These are phyloP conservation scores for Boeremia lycopersici DNA, from an alignment of 2,329 filamentous ascomycete genomes.

Conservation along the genomic window DNA sequence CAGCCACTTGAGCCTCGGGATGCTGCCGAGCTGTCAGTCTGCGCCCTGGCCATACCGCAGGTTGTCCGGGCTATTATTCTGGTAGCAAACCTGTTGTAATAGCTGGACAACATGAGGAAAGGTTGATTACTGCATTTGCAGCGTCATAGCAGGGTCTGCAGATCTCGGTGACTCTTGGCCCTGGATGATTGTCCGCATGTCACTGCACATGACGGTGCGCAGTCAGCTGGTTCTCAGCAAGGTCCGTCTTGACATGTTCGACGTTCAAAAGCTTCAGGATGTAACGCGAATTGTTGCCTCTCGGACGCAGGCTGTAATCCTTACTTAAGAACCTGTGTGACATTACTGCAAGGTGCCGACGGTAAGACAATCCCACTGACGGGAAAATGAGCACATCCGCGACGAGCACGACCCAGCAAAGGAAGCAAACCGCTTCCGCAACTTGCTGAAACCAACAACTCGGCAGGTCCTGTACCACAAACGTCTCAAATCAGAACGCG, in stretches of 20 bases:
- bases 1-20: constrained; percentile 16
- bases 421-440: constrained; percentile 5
- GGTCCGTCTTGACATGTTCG: background rate
- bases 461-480: background rate
- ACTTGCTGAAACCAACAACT: background rate
- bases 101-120: background rate
- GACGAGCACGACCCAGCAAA: background rate
- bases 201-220: background rate
- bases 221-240: background rate
- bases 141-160: background rate
- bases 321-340: background rate
- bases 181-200: background rate
- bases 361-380: background rate
- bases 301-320: background rate
- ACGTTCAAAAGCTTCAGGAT: background rate
- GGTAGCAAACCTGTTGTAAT: background rate
- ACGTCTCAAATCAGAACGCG: background rate
- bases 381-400: constrained; percentile 1
- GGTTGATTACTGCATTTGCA: background rate
- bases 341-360: constrained; percentile 7
- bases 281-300: background rate
- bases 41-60: background rate
- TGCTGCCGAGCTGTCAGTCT: constrained; percentile 8
- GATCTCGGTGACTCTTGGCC: background rate
- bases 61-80: background rate